Conservation (phyloP, 495 filamentous ascomycete species). For the Trichocladium uniseriatum region DNA sequence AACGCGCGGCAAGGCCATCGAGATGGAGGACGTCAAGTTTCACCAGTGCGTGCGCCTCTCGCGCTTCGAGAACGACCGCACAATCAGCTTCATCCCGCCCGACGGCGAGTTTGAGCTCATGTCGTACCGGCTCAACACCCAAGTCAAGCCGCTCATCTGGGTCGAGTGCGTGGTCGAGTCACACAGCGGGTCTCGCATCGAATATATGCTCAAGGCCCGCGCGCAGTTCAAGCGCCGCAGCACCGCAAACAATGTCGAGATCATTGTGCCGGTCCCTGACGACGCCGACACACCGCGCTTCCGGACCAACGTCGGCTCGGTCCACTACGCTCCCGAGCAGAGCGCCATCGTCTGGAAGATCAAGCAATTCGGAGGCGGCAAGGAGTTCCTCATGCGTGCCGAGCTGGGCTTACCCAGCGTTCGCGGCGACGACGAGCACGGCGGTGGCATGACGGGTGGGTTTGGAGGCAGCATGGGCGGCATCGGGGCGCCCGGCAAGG, state of each 20-base stretch:
- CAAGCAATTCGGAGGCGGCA: constrained; percentile 97
- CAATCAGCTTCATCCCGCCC: constrained; percentile 97
- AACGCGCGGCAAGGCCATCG: constrained; percentile 91
- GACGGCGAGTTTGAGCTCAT: constrained; percentile 99
- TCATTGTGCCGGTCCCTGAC: constrained; percentile 92
- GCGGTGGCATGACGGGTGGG: constrained; percentile 91
- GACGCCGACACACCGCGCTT: constrained; percentile 96
- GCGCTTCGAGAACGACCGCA: constrained; percentile 96
- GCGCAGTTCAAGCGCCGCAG: constrained; percentile 97
- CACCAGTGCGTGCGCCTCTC: constrained; percentile 96
- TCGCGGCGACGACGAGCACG: constrained; percentile 90
- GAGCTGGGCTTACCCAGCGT: constrained; percentile 92
- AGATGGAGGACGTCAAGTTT: constrained; percentile 99
- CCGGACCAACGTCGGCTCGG: constrained; percentile 91
- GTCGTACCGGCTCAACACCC: constrained; percentile 97
- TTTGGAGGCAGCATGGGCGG: constrained; percentile 95
- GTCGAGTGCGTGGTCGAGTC: constrained; percentile 96
- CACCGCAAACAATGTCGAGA: constrained; percentile 98
- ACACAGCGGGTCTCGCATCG: constrained; percentile 87
- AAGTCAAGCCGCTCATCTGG: constrained; percentile 98
- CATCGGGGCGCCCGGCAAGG: constrained; percentile 58
- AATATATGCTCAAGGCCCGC: constrained; percentile 98
- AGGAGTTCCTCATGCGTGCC: constrained; percentile 99
- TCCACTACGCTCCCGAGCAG: constrained; percentile 98
- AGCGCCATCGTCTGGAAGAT: constrained; percentile 99